phyloP scores from a whole-genome alignment of 441 rosid species.

The Gossypium schwendimanii region DNA sequence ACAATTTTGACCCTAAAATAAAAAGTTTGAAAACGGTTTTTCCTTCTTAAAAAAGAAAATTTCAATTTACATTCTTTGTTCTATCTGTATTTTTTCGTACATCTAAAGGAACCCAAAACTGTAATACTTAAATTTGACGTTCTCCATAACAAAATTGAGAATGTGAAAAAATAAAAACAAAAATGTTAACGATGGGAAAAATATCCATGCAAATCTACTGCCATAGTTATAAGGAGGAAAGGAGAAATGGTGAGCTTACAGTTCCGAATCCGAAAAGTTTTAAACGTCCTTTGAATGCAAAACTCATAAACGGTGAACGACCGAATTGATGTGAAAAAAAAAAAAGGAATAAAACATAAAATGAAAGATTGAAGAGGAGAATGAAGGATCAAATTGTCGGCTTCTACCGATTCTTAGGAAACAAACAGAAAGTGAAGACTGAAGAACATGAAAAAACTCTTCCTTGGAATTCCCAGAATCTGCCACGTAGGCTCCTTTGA shows the following conservation, averaged over 20 bases:
- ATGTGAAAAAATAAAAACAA: background rate
- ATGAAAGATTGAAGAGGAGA: background rate
- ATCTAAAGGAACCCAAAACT: background rate
- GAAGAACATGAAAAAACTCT: background rate
- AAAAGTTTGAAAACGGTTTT: too few species aligned
- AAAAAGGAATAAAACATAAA: background rate
- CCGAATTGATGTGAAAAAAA: background rate
- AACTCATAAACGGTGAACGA: background rate
- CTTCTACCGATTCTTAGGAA: slow-evolving; percentile 1
- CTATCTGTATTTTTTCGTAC: background rate
- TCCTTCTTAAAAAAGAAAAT: too few species aligned
- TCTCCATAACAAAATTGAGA: background rate
- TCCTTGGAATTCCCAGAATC: background rate
- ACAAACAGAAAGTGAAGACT: background rate
- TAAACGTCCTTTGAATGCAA: background rate
- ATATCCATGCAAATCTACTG: background rate
- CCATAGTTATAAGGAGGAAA: background rate
- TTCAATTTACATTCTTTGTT: too few species aligned
- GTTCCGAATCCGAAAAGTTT: background rate
- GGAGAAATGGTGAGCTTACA: background rate
- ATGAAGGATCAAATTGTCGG: background rate
- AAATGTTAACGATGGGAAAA: background rate
- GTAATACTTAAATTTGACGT: background rate
- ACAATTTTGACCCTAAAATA: too few species aligned
- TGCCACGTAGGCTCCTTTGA: background rate